These are phyloP conservation scores for Letharia lupina DNA, from an alignment of 495 filamentous ascomycete genomes.

Conservation along the genomic window DNA sequence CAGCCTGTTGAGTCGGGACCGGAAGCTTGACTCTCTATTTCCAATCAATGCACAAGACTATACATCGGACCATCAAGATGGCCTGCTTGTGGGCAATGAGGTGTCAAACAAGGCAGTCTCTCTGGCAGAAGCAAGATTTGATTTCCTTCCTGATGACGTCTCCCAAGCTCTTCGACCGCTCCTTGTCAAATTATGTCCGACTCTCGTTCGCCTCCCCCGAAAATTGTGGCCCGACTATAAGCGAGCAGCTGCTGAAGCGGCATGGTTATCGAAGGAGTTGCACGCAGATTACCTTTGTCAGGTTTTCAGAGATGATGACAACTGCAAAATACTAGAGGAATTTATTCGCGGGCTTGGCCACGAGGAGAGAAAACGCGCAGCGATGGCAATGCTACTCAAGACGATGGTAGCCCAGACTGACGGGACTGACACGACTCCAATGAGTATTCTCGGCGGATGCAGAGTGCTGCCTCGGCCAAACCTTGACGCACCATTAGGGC, in stretches of 20 bases:
- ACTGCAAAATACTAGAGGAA: background rate
- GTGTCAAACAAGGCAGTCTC: too few species aligned
- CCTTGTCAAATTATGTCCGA: too few species aligned
- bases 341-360: background rate
- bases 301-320: constrained; percentile 14
- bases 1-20: constrained; percentile 9
- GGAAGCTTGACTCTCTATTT: constrained; percentile 15
- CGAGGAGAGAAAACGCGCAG: background rate
- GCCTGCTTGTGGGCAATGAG: too few species aligned
- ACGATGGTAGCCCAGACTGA: constrained; percentile 8
- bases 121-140: too few species aligned
- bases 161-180: too few species aligned
- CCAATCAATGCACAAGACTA: constrained; percentile 11
- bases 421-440: background rate
- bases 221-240: too few species aligned
- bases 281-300: constrained; percentile 12
- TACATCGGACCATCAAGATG: background rate
- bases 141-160: too few species aligned
- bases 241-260: too few species aligned
- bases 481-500: constrained; percentile 26
- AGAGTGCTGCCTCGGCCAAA: constrained; percentile 27
- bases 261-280: background rate
- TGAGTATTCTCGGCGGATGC: constrained; percentile 25
- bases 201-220: too few species aligned
- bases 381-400: constrained; percentile 13